These are phyloP conservation scores for Pythium grandisporangium DNA, from an alignment of 352 stramenopile species.

Conservation along the genomic window DNA sequence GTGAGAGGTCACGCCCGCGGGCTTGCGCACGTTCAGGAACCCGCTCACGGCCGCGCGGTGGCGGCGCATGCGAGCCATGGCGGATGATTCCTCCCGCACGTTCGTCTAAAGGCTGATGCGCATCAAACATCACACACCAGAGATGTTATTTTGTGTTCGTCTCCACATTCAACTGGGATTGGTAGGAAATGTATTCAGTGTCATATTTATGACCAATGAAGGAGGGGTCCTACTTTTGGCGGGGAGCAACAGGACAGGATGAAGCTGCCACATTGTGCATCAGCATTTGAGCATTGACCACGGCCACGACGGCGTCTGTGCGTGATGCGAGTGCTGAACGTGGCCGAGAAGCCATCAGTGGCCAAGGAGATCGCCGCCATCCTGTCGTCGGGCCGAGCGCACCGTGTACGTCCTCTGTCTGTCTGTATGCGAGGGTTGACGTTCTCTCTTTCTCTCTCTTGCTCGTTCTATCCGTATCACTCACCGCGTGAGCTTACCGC, in stretches of 20 bases:
- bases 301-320: neutral
- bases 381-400: slow-evolving; percentile 61
- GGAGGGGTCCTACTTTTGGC: neutral
- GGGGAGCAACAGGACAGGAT: too few relatives aligned
- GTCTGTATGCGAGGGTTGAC: neutral
- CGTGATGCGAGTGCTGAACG: slow-evolving; percentile 90
- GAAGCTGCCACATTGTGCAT: too few relatives aligned
- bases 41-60: slow-evolving; percentile 22
- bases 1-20: slow-evolving; percentile 66
- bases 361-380: slow-evolving; percentile 96
- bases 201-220: too few relatives aligned
- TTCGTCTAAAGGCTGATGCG: neutral
- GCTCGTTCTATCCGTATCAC: too few relatives aligned
- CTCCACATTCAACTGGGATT: too few relatives aligned
- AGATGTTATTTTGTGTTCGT: too few relatives aligned
- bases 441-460: too few relatives aligned
- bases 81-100: neutral
- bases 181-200: neutral
- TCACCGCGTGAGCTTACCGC: too few relatives aligned
- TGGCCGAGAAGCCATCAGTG: slow-evolving; percentile 99
- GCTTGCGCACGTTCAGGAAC: slow-evolving; percentile 82
- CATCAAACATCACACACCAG: too few relatives aligned
- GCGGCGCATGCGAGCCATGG: slow-evolving; percentile 15
- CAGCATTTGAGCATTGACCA: too few relatives aligned
- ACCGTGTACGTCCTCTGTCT: slow-evolving; percentile 34